Base-by-base conservation (phyloP, 192 early-diverging fungal species). In the Pilobolus umbonatus region DNA sequence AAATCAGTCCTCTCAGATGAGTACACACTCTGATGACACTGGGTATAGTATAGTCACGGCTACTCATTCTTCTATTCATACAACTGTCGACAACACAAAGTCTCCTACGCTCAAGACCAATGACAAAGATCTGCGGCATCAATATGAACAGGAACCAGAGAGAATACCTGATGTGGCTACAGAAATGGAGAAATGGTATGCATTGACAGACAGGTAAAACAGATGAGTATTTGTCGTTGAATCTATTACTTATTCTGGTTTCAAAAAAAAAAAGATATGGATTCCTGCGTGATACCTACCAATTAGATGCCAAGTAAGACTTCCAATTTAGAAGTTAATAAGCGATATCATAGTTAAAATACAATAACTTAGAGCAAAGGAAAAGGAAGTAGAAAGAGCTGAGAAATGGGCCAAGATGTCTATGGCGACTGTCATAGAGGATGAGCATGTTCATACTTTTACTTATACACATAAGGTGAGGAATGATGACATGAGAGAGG, bases 141-240 rank as follows among this genome's bases (percentile, higher is more conserved):
- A 36, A 26, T 54, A 54, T 25, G 52, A 54, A 4, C 52, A 54
- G 15, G 34, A 35, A 22, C 52, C 52, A 24, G 52, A 54, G 38
- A 54, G 52, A 30, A 44, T 68, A 10, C 65, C 65, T 44, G 51
- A 68, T 30, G 29, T 68, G 17, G 52, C 49, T 5, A 52, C 36
- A 22, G 71, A 73, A 49, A 67, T 73, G 65, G 71, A 73, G 39
- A 59, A 63, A 19, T 73, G 71, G 71, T 68, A 60, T 51, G 42
- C 65, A 3, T 61, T 64, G 55, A 60, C 61, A 10, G 65, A 73
- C 40, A 62, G 71, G 71, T 73, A 46, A 15, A 43, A 29, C 7
- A 25, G 3, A 29, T 17, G 28, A 8, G 24, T 31, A 47, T 43
- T 31, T 4, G 4, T 19, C n/a, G n/a, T n/a, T n/a, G n/a, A n/a